phyloP scores from a whole-genome alignment of 805 yeast genomes.

The Pichia californica region DNA sequence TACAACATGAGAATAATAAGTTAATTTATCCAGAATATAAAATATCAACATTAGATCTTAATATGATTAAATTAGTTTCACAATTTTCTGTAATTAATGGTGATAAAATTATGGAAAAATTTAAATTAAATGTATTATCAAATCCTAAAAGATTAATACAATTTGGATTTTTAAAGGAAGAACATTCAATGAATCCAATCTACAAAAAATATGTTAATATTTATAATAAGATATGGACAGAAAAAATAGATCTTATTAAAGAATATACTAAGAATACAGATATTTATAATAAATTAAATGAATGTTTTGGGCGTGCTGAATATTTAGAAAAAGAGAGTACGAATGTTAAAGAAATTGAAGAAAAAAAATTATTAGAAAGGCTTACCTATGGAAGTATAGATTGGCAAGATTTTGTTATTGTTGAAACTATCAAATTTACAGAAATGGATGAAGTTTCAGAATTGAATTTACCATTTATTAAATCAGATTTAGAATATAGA shows the following conservation, averaged over 20 bases:
- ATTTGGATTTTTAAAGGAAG: constrained; percentile 57
- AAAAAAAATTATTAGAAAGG: constrained; percentile 32
- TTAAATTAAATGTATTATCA: constrained; percentile 25
- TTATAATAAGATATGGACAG: constrained; percentile 38
- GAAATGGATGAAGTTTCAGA: constrained; percentile 54
- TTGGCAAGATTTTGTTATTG: constrained; percentile 79
- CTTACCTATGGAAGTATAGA: constrained; percentile 68
- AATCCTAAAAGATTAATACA: constrained; percentile 38
- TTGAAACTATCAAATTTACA: constrained; percentile 61
- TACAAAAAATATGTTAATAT: constrained; percentile 49
- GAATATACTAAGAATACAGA: constrained; percentile 18
- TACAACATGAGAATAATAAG: constrained; percentile 15
- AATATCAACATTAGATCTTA: constrained; percentile 58
- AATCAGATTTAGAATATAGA: constrained; percentile 55
- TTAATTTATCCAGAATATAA: constrained; percentile 25
- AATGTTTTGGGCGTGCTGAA: constrained; percentile 53
- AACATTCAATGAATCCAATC: constrained; percentile 54
- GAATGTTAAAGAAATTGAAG: constrained; percentile 25
- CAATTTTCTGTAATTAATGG: constrained; percentile 60
- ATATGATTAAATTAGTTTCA: constrained; percentile 68
- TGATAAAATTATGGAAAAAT: constrained; percentile 33
- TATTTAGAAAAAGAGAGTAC: constrained; percentile 35
- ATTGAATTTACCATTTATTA: constrained; percentile 46
- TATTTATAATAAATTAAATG: constrained; percentile 33
- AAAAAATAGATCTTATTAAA: constrained; percentile 14